A percentile compares a stretch with the other conserved stretches of the same genome.
These are phyloP conservation scores for Trebouxiophyceae sp. DNA, from an alignment of 163 green algal genomes.

Conservation along the genomic window DNA sequence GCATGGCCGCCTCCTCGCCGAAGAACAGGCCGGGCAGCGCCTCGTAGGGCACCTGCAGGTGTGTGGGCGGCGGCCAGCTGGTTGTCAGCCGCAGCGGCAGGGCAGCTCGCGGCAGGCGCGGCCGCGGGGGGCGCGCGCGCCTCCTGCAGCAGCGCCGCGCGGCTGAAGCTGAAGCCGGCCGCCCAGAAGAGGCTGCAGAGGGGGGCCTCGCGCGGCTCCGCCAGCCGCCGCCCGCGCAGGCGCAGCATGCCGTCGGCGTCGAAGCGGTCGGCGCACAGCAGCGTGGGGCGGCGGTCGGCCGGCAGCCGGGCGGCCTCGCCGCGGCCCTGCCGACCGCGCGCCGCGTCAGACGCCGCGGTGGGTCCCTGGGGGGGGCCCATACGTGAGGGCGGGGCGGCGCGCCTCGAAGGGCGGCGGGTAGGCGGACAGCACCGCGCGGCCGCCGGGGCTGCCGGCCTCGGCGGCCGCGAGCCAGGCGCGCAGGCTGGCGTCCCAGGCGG, in stretches of 20 bases:
- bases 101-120: too few relatives aligned
- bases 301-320: conserved; percentile 38
- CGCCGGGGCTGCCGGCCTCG: conserved; percentile 13
- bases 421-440: conserved; percentile 49
- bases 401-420: conserved; percentile 57
- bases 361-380: too few relatives aligned
- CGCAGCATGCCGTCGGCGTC: conserved; percentile 36
- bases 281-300: conserved; percentile 17
- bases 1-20: too few relatives aligned
- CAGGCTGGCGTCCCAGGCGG: conserved; percentile 34
- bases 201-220: conserved; percentile 9
- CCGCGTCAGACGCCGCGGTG: background rate
- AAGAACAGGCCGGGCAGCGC: too few relatives aligned
- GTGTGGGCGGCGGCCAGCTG: too few relatives aligned
- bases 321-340: conserved; percentile 14
- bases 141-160: too few relatives aligned
- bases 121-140: too few relatives aligned
- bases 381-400: background rate
- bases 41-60: too few relatives aligned
- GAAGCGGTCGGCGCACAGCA: conserved; percentile 53
- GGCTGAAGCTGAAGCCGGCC: too few relatives aligned
- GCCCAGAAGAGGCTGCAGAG: too few relatives aligned
- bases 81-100: too few relatives aligned
- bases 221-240: conserved; percentile 20
- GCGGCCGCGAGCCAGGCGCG: conserved; percentile 29